Evolutionary conservation across 257 asterid genomes (phyloP), one percentile per base, ranked within the genome.

Genomic region (Solanum pimpinellifolium): DNA sequence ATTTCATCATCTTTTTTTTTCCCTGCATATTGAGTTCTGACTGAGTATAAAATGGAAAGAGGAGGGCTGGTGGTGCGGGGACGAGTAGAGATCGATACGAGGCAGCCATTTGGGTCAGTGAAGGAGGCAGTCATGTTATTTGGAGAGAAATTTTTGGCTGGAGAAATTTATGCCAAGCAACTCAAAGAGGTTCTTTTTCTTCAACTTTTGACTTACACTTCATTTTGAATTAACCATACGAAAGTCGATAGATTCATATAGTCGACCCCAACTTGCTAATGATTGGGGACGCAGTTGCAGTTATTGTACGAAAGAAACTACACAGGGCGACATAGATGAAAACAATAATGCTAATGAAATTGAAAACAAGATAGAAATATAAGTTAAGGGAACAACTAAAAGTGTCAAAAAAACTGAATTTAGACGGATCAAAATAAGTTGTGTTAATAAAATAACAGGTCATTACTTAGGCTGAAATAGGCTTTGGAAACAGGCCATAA

Each of bases 11-110:
- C 33, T 25, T 37, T 1, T 31, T 31, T 41, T 35, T 35, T 47
- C 35, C 35, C 66, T 47, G 25, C 65, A 8, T 46, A n/a, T 77
- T 8, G 83, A 44, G 11, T 60, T 21, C 46, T 59, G 75, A 23
- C 8, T 1, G 1, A 66, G 76, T 12, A 18, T 88, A 2, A 91
- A 93, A 92, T 90, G 72, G 88, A 88, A 29, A 46, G 68, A n/a
- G 96, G 87, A 87, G 97, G 88, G 31, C 87, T 95, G 92, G 94
- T 93, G 93, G 95, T 94, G 89, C 89, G 97, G 85, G 99, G 98
- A 65, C 90, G 99, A 4, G 99, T 93, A 5, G 98, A 92, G 94
- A 96, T 96, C 73, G 98, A 96, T 90, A 96, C 88, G 89, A 91
- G 98, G 41, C 94, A 89, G 81, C 98, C 99, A 31, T 96, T 95